Evolutionary conservation across 2,329 filamentous ascomycete genomes (phyloP), one percentile per base, ranked within the genome.

Genomic region (Cylindrodendrum hubeiense): DNA sequence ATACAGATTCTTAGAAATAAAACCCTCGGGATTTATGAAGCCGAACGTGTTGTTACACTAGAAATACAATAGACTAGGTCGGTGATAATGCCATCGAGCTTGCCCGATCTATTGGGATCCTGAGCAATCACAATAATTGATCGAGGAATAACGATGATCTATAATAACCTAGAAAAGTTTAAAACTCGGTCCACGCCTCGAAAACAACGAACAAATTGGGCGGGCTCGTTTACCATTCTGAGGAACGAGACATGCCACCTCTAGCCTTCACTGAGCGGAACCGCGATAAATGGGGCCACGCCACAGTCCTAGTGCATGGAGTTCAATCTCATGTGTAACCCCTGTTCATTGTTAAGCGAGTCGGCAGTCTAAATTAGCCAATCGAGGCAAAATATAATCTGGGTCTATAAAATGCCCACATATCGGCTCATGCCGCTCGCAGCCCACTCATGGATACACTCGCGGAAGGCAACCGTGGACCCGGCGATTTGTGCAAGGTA

Each of bases 101-200:
- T 68, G 10, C 71, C 71, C 34, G 72, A 41, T 9, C 70, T 69
- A 33, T 66, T 60, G 19, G 70, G 51, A 15, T 61, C 70, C 37
- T 67, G 65, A 4, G 54, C 9, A 8, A 72, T 63, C 22, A 72
- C 70, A 17, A 60, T 43, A 15, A 66, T 44, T 8, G 69, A 66
- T 50, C 72, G 68, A n/a, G 56, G 64, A 54, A 71, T 63, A 44
- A 61, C 62, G 13, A 70, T 26, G 7, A 57, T 46, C 70, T 73
- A 19, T 19, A 10, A 22, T 41, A 37, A 26, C n/a, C 63, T 28
- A 60, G 60, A 28, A 60, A 51, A 54, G 28, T 7, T 30, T 30
- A n/a, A n/a, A n/a, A n/a, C n/a, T n/a, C n/a, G n/a, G n/a, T n/a
- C n/a, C 24, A 28, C 4, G 7, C 6, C 30, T 15, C 33, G n/a